Conservation (phyloP, 73 alveolate genomes). For the Stentor coeruleus region DNA sequence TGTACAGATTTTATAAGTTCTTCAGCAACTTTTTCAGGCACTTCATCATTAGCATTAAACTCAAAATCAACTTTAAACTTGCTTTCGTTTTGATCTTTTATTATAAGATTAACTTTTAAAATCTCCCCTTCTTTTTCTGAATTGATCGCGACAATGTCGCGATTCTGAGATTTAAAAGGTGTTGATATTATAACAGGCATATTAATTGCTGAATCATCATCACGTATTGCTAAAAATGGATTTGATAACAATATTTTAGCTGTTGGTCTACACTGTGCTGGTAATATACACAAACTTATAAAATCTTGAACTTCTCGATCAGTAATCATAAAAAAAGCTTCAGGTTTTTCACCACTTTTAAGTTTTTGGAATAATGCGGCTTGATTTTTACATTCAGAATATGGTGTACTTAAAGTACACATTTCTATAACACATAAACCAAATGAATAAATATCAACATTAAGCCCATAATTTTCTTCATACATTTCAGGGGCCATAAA, state of each 20-base stretch:
- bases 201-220: neutral
- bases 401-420: conserved; percentile 82
- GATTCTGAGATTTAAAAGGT: neutral
- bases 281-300: conserved; percentile 61
- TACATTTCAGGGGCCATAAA: conserved; percentile 96
- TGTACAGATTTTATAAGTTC: neutral
- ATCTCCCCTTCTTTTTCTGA: neutral
- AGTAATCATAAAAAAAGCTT: conserved; percentile 63
- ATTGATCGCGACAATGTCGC: neutral
- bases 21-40: neutral
- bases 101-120: neutral
- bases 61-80: neutral
- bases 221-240: neutral
- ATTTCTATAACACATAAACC: conserved; percentile 84
- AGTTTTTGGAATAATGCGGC: conserved; percentile 86
- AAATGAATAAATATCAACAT: conserved; percentile 85
- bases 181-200: neutral
- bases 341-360: conserved; percentile 64
- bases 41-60: neutral
- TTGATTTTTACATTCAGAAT: conserved; percentile 83
- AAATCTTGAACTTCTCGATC: conserved; percentile 75
- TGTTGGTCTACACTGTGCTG: conserved; percentile 72
- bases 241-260: conserved; percentile 36
- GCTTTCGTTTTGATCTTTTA: neutral
- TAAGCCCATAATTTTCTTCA: conserved; percentile 89